These are phyloP conservation scores for Xylaria sp. DNA, from an alignment of 495 filamentous ascomycete genomes.

Conservation along the genomic window DNA sequence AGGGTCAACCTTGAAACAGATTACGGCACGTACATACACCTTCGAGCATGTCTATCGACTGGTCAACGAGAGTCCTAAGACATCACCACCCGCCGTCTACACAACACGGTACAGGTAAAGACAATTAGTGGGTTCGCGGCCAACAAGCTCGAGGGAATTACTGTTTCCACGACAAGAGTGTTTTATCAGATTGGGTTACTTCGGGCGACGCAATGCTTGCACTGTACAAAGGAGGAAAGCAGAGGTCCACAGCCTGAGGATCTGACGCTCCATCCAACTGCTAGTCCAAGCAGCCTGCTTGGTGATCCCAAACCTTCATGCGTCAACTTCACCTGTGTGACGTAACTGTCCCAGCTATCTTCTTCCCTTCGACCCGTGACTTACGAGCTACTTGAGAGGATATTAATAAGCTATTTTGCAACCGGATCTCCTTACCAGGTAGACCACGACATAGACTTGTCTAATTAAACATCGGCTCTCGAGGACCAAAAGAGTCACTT, in stretches of 20 bases:
- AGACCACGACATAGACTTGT: background rate
- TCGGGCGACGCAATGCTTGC: background rate
- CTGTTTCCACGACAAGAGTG: background rate
- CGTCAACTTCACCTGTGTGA: slow-evolving; percentile 16
- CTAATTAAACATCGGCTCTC: background rate
- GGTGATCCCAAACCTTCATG: slow-evolving; percentile 2
- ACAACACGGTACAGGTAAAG: background rate
- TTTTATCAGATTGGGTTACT: background rate
- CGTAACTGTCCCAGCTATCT: slow-evolving; percentile 11
- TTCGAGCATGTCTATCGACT: slow-evolving; percentile 23
- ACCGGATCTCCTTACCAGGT: background rate
- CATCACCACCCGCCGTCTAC: background rate
- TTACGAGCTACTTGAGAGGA: background rate
- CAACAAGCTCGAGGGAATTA: background rate
- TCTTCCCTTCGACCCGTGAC: background rate
- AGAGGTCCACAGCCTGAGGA: slow-evolving; percentile 12
- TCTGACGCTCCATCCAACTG: background rate
- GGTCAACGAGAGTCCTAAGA: slow-evolving; percentile 13
- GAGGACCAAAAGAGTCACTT: background rate
- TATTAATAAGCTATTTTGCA: background rate
- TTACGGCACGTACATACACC: background rate
- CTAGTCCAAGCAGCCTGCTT: background rate
- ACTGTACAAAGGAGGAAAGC: background rate
- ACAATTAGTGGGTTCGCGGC: slow-evolving; percentile 13
- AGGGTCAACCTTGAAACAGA: slow-evolving; percentile 21